Conservation (phyloP, 495 filamentous ascomycete genomes). For the Aspergillus affinis region DNA sequence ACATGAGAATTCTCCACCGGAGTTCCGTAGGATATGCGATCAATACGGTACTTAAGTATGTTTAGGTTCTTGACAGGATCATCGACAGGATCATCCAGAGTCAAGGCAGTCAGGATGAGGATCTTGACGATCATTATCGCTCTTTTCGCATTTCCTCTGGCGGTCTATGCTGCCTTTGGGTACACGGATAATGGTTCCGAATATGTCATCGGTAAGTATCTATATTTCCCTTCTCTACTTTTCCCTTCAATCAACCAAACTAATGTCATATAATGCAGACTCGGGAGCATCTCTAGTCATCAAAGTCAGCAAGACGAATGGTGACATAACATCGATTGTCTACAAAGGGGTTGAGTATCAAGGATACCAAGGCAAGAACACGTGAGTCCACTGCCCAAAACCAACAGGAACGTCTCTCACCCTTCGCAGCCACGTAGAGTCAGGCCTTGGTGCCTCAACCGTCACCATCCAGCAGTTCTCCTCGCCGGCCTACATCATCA, state of each 20-base stretch:
- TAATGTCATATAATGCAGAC: neutral
- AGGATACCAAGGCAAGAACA: conserved; percentile 7
- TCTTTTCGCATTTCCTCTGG: neutral
- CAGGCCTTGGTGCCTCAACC: conserved; percentile 7
- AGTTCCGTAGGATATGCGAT: no score
- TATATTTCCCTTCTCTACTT: no score
- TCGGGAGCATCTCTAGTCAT: conserved; percentile 8
- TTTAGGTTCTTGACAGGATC: no score
- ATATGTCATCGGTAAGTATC: conserved; percentile 10
- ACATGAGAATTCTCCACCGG: no score
- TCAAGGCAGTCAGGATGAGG: neutral
- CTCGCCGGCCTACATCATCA: conserved; percentile 3
- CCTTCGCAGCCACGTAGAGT: conserved; percentile 3
- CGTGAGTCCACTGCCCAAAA: neutral
- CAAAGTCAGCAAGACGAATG: conserved; percentile 8
- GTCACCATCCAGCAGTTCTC: conserved; percentile 8
- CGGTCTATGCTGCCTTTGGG: conserved; percentile 6
- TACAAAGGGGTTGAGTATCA: conserved; percentile 9
- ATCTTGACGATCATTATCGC: conserved; percentile 1
- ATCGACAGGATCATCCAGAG: no score
- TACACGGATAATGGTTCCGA: conserved; percentile 8
- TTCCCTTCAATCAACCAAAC: no score
- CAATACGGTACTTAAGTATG: no score
- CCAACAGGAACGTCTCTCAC: neutral
- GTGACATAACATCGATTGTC: conserved; percentile 6